Base-by-base conservation (phyloP, 1,284 basidiomycete genomes). In the Ustilago esculenta region DNA sequence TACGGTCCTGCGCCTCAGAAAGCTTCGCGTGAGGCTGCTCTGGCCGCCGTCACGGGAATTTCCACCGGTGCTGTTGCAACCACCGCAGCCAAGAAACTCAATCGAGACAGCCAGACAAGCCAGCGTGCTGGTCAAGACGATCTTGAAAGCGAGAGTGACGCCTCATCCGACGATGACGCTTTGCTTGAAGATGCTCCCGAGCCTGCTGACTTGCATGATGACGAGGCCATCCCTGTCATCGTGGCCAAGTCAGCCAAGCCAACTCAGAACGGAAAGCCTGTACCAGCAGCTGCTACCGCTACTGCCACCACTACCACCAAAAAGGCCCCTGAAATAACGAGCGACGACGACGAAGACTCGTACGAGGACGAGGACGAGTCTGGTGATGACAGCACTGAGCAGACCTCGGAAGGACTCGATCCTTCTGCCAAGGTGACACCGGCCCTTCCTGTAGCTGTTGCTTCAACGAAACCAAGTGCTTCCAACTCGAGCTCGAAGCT, bases 171-270 rank as follows among this genome's bases (percentile, higher is more conserved):
- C 17, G 61, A 63, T 20, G 57, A 65, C 10, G 41, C 11, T 14
- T 17, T 51, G 17, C 54, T 66, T 10, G 29, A 66, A 20, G 68
- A 61, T 42, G 68, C 63, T 18, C 40, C 40, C 32, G 58, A 71
- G 45, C 57, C 68, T 15, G 54, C 68, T 2, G 68, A 71, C 29
- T 63, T 66, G 20, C 68, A 58, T 33, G 68, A 66, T 24, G 68
- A 71, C 17, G 68, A 63, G 2, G 54, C 57, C 5, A 36, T 52
- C 17, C 43, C 57, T 5, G 35, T 49, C 30, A 50, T 71, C 20
- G 46, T 67, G 4, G 33, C 45, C 17, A 43, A 46, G 6, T 30
- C 54, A 6, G 39, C 41, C n/a, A 61, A 61, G 44, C 25, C 50
- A 9, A 32, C 20, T 6, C 39, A 33, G 29, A 46, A 44, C 25